Conservation (phyloP, 2,329 filamentous ascomycete genomes). For the Pseudogymnoascus pannorum region DNA sequence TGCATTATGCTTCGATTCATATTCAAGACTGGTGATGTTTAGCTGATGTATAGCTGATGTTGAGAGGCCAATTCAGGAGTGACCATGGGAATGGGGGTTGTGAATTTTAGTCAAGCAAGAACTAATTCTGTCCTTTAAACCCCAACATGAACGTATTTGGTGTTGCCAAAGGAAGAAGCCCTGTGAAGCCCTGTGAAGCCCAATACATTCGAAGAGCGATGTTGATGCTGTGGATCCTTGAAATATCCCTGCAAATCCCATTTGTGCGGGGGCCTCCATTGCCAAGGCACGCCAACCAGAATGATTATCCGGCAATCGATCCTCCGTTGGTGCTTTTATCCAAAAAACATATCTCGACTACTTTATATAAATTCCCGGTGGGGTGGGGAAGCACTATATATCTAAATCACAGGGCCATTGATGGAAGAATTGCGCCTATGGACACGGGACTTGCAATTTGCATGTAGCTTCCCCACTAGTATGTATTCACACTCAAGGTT, state of each 20-base stretch:
- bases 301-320: not conserved
- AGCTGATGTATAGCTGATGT: not conserved
- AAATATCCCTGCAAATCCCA: not conserved
- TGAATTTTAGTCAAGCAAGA: not conserved
- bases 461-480: not conserved
- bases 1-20: not conserved
- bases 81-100: not conserved
- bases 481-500: not conserved
- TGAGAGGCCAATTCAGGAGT: not conserved
- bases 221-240: not conserved
- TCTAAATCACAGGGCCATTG: not conserved
- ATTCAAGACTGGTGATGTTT: not conserved
- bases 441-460: not conserved
- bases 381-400: not conserved
- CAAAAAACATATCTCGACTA: not conserved
- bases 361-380: not conserved
- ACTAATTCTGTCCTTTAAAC: not conserved
- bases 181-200: not conserved
- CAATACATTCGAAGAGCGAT: not conserved
- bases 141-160: not conserved
- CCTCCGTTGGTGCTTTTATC: not conserved
- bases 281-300: slow-evolving; percentile 3
- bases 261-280: not conserved
- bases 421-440: not conserved
- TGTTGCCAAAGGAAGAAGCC: not conserved